Evolutionary conservation across 371 early-diverging fungal genomes (phyloP), one percentile per base, ranked within the genome.

Genomic region (Apophysomyces sp.): DNA sequence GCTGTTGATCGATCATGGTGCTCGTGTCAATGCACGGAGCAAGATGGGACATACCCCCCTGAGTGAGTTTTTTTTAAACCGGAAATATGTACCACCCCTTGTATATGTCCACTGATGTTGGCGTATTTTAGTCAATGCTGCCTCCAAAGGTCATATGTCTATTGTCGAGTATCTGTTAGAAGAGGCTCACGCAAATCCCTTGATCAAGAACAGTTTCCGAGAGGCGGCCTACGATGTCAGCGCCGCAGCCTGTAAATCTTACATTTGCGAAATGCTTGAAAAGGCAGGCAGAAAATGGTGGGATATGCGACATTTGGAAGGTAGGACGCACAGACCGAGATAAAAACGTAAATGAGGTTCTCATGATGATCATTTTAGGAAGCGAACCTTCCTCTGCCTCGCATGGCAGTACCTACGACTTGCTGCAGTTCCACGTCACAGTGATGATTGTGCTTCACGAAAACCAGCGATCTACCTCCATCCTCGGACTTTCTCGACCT

Each of bases 151-250:
- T 3, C 75, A 87, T 60, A 57, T 79, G 41, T 63, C 74, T 2
- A 78, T 92, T 61, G 89, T 88, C 6, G 72, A 86, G 37, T 85
- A 83, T 61, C 75, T 93, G 34, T 66, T 94, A 26, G 63, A 76
- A 21, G 72, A 84, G 58, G 80, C 78, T 26, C 63, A 73, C 49
- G 88, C 92, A 3, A 80, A 91, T 61, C 88, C 89, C 0, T 62
- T 84, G 1, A 66, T 86, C 16, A 83, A 78, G 26, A 92, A 92
- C 55, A 74, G 65, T 0, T 85, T 86, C 67, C 88, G 83, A 3
- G 94, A 94, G 62, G 78, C 85, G 8, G 93, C 94, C 0, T 90
- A 91, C 68, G 92, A 92, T 71, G 85, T 88, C n/a, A 92, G 92
- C 2, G 92, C 93, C 0, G 80, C 82, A 51, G 71, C 76, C 16